Evolutionary conservation across 2,329 filamentous ascomycete species (phyloP).

Genomic region (Pseudocercospora pini-densiflorae): DNA sequence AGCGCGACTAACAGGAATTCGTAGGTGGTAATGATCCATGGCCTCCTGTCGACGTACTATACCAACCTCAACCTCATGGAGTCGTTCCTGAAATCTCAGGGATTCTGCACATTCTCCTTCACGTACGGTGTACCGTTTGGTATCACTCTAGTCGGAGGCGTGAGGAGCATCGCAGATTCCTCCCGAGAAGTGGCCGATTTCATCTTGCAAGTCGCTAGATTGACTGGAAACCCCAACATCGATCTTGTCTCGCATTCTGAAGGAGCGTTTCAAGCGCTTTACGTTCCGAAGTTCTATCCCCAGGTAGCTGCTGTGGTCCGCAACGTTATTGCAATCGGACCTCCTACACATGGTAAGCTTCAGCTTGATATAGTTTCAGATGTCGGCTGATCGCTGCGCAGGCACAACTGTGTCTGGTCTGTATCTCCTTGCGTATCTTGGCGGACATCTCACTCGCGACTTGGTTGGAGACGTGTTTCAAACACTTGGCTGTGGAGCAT

Average conservation of each 20-base stretch:
- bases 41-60: constrained; percentile 2
- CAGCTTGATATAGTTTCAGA: not conserved
- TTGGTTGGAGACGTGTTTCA: constrained; percentile 12
- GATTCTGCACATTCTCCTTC: constrained; percentile 13
- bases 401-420: constrained; percentile 8
- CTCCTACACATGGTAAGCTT: constrained; percentile 15
- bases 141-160: constrained; percentile 9
- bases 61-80: not conserved
- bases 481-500: constrained; percentile 12
- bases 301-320: constrained; percentile 3
- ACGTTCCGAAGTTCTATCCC: constrained; percentile 20
- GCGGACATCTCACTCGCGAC: constrained; percentile 11
- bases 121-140: constrained; percentile 8
- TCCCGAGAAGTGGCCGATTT: constrained; percentile 14
- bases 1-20: not conserved
- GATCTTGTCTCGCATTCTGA: constrained; percentile 18
- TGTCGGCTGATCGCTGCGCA: not conserved
- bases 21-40: constrained; percentile 3
- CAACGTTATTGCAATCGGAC: constrained; percentile 13
- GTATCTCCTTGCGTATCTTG: constrained; percentile 15
- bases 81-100: not conserved
- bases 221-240: constrained; percentile 13
- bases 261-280: constrained; percentile 14
- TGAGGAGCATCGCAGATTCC: constrained; percentile 4
- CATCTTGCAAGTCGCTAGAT: constrained; percentile 11